Base-by-base conservation (phyloP, 176 grass and related monocot species). In the Thinopyrum elongatum region DNA sequence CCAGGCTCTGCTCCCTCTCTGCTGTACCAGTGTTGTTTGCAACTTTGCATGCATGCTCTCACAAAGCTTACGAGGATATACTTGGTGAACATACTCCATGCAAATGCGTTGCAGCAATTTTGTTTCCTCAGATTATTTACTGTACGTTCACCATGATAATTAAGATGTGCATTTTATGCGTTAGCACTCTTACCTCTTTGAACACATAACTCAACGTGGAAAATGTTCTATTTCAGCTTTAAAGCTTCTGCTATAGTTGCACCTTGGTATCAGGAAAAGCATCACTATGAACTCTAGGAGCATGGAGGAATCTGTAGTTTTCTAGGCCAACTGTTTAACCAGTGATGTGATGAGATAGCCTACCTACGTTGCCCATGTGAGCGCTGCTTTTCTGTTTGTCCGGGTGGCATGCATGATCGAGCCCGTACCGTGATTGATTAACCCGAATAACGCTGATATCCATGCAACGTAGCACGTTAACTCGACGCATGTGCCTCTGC, bases 311-410 rank as follows among this genome's bases (percentile, higher is more conserved):
- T 46, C 67, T 64, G 10, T 71, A 64, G 22, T 35, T 64, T 70
- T 23, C 17, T 62, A 70, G 46, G 78, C 38, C 19, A 86, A 30
- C 79, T 31, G 85, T 90, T 83, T 47, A 59, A 21, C 19, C 35
- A 65, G n/a, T 86, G 89, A 84, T 49, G 28, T 83, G 89, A 80
- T 38, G 71, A 84, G 84, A 83, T 65, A 79, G 79, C 65, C 76
- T 75, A 91, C 89, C 75, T 30, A 61, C 77, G 60, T 19, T 28
- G 62, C 60, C 68, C 47, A 60, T 74, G 42, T 28, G 13, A 87
- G 60, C 47, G 74, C 34, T 65, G 80, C 75, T 67, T 61, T 42
- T 75, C 19, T 22, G 55, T 4, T 76, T 76, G 89, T 80, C 46
- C 35, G 4, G 31, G 72, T 80, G 84, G 11, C 34, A 6, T n/a